Evolutionary conservation across 208 protist species (phyloP), one percentile per base, ranked within the genome.

Genomic region (Acanthamoeba rhysodes): DNA sequence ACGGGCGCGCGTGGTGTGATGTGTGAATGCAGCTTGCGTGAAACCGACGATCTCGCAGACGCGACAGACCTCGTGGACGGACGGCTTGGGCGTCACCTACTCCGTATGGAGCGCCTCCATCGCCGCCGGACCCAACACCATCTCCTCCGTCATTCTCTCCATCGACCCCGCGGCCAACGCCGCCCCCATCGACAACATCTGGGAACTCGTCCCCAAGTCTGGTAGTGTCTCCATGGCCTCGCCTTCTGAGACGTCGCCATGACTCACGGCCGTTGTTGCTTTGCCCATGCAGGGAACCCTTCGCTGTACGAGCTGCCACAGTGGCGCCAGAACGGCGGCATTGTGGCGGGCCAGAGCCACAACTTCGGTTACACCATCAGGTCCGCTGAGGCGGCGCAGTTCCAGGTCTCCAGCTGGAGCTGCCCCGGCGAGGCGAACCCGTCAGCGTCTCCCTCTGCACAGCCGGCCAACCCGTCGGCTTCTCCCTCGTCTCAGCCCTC

Each of bases 361-460:
- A 29, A 22, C 22, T 84, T 84, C 24, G 74, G 74, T 27, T 84
- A 84, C 74, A 57, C 74, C n/a, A 84, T 84, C 18, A 24, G 12
- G 74, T 84, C 32, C 24, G 74, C 74, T 2, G 7, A 22, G 22
- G 74, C 74, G 2, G 74, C 74, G 2, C 14, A 0, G 2, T 84
- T 84, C 34, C 45, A 45, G 34, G 74, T 84, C 74, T n/a, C 74
- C 74, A 32, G 18, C 24, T 68, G 62, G 62, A 24, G 7, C 8
- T 68, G 62, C 9, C 62, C 62, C 62, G 24, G 62, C 18, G 14
- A 16, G 20, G 22, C 57, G 12, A 68, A n/a, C 62, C 62, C 62
- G 2, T 68, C 62, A 4, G 27, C 62, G 0, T 68, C 24, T 0
- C 62, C 62, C 2, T 24, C 62, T 9, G 29, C 62, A 0, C 62